Evolutionary conservation across 495 filamentous ascomycete genomes (phyloP).

Genomic region (Penicillium tannophilum): DNA sequence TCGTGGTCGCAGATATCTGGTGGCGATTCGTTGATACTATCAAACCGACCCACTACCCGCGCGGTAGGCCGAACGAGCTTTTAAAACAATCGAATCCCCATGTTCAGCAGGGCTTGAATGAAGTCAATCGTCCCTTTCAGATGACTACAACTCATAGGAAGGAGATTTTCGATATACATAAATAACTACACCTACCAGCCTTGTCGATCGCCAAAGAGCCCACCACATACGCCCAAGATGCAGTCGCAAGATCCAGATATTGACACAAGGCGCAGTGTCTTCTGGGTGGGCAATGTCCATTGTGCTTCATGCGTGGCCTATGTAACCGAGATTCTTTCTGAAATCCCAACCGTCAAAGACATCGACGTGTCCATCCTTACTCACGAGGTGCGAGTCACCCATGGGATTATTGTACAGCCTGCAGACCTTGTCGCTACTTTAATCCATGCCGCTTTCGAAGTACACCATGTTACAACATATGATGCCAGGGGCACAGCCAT

Average conservation of each 20-base stretch:
- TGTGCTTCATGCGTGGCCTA: constrained; percentile 57
- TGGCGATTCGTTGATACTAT: constrained; percentile 11
- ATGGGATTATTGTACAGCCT: constrained; percentile 32
- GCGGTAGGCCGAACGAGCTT: constrained; percentile 6
- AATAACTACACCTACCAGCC: not conserved
- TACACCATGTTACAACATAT: constrained; percentile 48
- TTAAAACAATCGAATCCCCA: not conserved
- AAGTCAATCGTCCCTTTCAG: not conserved
- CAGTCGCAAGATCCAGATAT: constrained; percentile 8
- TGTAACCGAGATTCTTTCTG: constrained; percentile 44
- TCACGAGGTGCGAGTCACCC: constrained; percentile 46
- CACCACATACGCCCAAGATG: constrained; percentile 12
- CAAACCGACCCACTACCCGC: constrained; percentile 14
- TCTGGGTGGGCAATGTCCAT: constrained; percentile 54
- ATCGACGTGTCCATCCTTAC: constrained; percentile 50
- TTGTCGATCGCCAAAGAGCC: constrained; percentile 9
- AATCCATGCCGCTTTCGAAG: constrained; percentile 53
- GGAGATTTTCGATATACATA: not conserved
- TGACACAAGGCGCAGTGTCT: constrained; percentile 33
- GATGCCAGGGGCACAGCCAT: constrained; percentile 31
- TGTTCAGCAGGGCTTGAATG: constrained; percentile 1
- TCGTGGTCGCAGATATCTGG: constrained; percentile 11
- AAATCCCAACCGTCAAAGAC: constrained; percentile 33
- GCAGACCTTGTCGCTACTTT: constrained; percentile 41
- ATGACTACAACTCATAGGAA: not conserved